Conservation (phyloP, 805 yeast species). For the Saturnispora kantuleensis region DNA sequence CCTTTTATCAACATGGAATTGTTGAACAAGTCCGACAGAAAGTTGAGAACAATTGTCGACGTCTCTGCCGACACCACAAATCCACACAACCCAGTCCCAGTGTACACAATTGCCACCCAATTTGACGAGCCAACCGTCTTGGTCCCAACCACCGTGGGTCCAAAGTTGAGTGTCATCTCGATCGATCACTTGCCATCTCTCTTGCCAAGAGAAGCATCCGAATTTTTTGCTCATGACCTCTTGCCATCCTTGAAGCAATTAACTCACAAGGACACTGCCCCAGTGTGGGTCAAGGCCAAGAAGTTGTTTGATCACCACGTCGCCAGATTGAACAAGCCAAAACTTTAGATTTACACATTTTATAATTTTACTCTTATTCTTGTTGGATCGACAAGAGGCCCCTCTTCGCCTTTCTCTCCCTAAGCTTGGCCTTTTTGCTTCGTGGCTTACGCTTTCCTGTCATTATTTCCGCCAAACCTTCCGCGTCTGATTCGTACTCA, state of each 20-base stretch:
- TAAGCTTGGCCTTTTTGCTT: conserved; percentile 28
- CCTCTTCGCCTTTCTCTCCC: conserved; percentile 32
- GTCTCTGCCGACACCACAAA: conserved; percentile 98
- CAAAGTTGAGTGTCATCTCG: conserved; percentile 82
- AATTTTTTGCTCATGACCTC: conserved; percentile 77
- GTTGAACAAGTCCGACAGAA: conserved; percentile 60
- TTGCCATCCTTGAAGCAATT: conserved; percentile 81
- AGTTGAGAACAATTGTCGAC: conserved; percentile 85
- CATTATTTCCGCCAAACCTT: conserved; percentile 50
- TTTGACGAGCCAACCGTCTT: conserved; percentile 84
- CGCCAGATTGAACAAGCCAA: conserved; percentile 48
- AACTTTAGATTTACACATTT: conserved; percentile 21
- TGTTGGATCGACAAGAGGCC: conserved; percentile 42
- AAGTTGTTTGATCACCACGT: conserved; percentile 77
- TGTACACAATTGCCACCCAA: conserved; percentile 80
- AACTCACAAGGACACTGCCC: conserved; percentile 71
- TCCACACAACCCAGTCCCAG: conserved; percentile 96
- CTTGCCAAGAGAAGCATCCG: conserved; percentile 96
- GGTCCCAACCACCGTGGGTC: conserved; percentile 72
- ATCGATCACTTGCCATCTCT: conserved; percentile 95
- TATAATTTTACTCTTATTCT: conserved; percentile 24
- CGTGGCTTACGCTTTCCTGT: conserved; percentile 31
- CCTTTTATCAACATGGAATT: conserved; percentile 72
- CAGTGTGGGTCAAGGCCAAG: conserved; percentile 90
- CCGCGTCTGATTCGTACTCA: conserved; percentile 70